A percentile compares a stretch with the other conserved stretches of the same genome.
Conservation (phyloP, 257 asterid species). For the Perilla frutescens region DNA sequence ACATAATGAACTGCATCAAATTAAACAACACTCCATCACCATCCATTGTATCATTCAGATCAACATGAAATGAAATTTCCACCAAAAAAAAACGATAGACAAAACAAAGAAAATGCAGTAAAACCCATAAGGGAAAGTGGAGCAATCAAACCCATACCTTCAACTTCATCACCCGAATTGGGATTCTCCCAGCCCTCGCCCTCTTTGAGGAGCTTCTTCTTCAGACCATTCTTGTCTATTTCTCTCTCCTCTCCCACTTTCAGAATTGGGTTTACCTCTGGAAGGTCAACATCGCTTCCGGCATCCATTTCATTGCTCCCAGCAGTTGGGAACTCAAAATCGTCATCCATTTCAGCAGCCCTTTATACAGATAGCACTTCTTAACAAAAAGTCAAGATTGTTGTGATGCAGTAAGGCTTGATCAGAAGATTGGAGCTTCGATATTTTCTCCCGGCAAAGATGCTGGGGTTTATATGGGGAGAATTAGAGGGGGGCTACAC, state of each 20-base stretch:
- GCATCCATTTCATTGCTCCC: constrained; percentile 22
- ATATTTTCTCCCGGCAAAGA: neutral
- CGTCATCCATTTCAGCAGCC: constrained; percentile 42
- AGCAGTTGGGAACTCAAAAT: constrained; percentile 43
- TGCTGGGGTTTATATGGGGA: neutral
- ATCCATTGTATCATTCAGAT: neutral
- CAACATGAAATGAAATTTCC: neutral
- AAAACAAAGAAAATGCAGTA: too few relatives aligned
- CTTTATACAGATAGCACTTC: neutral
- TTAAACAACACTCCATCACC: constrained; percentile 26
- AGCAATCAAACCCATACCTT: constrained; percentile 40
- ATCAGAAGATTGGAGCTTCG: neutral
- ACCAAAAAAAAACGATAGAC: neutral
- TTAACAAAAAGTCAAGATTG: neutral
- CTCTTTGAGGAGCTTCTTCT: constrained; percentile 50
- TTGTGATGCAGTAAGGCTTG: neutral
- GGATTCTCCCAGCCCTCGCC: constrained; percentile 60
- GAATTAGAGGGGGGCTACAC: neutral
- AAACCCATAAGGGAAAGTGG: neutral
- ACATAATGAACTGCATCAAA: constrained; percentile 61
- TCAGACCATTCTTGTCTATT: constrained; percentile 46
- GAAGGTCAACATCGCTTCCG: constrained; percentile 28
- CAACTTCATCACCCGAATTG: constrained; percentile 53
- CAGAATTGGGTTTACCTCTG: constrained; percentile 32
- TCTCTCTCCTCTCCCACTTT: constrained; percentile 52